These are phyloP conservation scores for Pythium utonaiense DNA, from an alignment of 352 stramenopile species.

Conservation along the genomic window DNA sequence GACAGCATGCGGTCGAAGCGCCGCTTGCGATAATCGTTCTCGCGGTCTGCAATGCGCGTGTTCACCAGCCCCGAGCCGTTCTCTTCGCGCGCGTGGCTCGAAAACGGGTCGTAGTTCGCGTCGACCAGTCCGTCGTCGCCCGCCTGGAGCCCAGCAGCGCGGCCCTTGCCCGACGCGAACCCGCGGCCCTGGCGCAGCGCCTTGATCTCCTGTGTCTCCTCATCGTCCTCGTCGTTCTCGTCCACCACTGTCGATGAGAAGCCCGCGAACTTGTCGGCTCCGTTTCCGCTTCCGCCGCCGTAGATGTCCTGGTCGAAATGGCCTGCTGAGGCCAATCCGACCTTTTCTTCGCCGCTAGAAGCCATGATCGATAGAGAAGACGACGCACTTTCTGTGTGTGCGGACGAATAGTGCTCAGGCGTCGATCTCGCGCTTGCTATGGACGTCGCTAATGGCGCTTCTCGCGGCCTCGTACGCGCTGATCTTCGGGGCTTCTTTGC, in stretches of 20 bases:
- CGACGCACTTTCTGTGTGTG: conserved; percentile 4
- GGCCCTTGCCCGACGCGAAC: neutral
- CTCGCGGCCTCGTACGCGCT: neutral
- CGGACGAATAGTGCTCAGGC: neutral
- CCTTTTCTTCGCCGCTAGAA: conserved; percentile 29
- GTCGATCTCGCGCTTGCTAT: neutral
- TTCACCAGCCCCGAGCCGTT: conserved; percentile 93
- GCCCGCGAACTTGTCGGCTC: conserved; percentile 47
- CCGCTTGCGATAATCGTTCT: conserved; percentile 90
- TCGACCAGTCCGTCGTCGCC: conserved; percentile 58
- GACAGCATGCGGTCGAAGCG: conserved; percentile 88
- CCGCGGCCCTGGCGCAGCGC: conserved; percentile 23
- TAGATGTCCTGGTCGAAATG: conserved; percentile 83
- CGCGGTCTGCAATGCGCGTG: conserved; percentile 91
- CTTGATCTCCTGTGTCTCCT: conserved; percentile 31
- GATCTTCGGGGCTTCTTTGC: conserved; percentile 9
- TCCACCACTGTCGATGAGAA: conserved; percentile 60
- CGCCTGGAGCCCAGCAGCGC: neutral
- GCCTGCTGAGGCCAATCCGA: conserved; percentile 55
- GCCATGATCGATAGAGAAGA: conserved; percentile 12
- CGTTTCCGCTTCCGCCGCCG: conserved; percentile 23
- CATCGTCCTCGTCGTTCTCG: conserved; percentile 45
- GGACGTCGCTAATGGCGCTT: neutral
- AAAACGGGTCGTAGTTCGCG: conserved; percentile 90
- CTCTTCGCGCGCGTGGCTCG: conserved; percentile 51